Percentiles rank a stretch among this genome's conserved stretches.
Evolutionary conservation across 352 stramenopile species (phyloP).

Genomic region (Phytopythium chamaehyphon): DNA sequence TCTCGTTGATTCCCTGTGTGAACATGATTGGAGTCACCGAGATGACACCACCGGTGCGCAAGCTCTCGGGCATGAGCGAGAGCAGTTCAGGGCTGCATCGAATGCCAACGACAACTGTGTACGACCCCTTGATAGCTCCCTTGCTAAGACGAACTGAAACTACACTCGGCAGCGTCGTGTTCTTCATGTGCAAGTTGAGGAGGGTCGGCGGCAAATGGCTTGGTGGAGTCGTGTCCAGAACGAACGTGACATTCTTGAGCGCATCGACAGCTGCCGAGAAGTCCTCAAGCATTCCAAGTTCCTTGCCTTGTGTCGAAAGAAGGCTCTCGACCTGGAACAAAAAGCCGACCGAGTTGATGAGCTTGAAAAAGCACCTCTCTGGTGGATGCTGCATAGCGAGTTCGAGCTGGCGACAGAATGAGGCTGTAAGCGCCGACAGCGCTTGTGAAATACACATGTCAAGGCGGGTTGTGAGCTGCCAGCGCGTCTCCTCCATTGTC

Average conservation of each 20-base stretch:
- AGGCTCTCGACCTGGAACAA: constrained; percentile 91
- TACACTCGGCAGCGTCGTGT: constrained; percentile 61
- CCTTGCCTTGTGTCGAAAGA: constrained; percentile 92
- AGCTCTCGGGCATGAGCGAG: constrained; percentile 32
- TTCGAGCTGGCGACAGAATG: constrained; percentile 72
- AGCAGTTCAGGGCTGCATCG: constrained; percentile 41
- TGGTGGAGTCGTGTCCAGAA: constrained; percentile 61
- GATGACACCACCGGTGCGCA: constrained; percentile 49
- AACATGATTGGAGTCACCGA: constrained; percentile 61
- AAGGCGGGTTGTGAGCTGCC: constrained; percentile 71
- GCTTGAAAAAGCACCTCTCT: constrained; percentile 48
- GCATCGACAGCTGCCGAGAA: constrained; percentile 76
- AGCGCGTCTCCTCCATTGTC: constrained; percentile 57
- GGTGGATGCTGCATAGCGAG: constrained; percentile 60
- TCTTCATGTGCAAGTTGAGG: constrained; percentile 76
- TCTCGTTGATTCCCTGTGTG: constrained; percentile 79
- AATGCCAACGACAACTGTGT: constrained; percentile 56
- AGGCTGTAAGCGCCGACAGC: constrained; percentile 61
- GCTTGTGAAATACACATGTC: constrained; percentile 82
- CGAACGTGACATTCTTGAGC: constrained; percentile 65
- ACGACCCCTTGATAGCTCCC: constrained; percentile 36
- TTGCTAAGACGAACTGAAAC: constrained; percentile 68
- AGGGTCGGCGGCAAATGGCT: constrained; percentile 59
- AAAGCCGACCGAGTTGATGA: constrained; percentile 70
- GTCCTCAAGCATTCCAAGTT: constrained; percentile 94